Conservation (phyloP, 2,329 filamentous ascomycete species). For the Thelonectria olida region DNA sequence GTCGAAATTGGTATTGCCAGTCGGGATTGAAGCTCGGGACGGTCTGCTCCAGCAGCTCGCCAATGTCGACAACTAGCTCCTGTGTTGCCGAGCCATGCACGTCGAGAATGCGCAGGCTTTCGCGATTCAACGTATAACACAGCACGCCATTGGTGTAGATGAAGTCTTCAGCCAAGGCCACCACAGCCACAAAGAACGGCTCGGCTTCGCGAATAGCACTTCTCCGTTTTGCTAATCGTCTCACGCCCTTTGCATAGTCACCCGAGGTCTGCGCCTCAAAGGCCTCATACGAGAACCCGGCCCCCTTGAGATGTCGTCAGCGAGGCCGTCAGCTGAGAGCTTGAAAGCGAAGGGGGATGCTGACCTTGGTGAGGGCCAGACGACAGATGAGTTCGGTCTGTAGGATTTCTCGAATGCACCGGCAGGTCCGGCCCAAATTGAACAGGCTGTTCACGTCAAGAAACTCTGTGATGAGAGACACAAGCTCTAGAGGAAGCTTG, state of each 20-base stretch:
- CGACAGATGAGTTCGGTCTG: conserved; percentile 65
- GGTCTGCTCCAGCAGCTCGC: conserved; percentile 48
- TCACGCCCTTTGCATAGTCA: conserved; percentile 48
- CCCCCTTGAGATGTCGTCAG: conserved; percentile 35
- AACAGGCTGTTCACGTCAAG: conserved; percentile 68
- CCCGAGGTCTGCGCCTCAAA: conserved; percentile 26
- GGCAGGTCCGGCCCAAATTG: conserved; percentile 62
- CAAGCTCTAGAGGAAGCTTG: conserved; percentile 70
- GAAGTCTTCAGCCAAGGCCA: conserved; percentile 70
- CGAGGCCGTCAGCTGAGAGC: conserved; percentile 7
- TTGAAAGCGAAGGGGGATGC: conserved; percentile 19
- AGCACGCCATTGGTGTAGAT: conserved; percentile 71
- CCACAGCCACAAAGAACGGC: conserved; percentile 68
- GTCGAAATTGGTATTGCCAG: conserved; percentile 57
- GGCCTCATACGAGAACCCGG: conserved; percentile 35
- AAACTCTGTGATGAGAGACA: conserved; percentile 64
- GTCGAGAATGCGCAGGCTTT: conserved; percentile 65
- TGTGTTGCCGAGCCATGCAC: conserved; percentile 57
- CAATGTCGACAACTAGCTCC: conserved; percentile 67
- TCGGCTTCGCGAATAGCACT: conserved; percentile 67
- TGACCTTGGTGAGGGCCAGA: conserved; percentile 66
- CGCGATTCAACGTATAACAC: conserved; percentile 64
- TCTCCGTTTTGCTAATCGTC: conserved; percentile 68
- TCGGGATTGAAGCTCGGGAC: conserved; percentile 47
- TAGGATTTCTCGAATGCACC: conserved; percentile 59